Evolutionary conservation across 495 filamentous ascomycete species (phyloP), one percentile per base, ranked within the genome.

Genomic region (Bathelium albidoporum): DNA sequence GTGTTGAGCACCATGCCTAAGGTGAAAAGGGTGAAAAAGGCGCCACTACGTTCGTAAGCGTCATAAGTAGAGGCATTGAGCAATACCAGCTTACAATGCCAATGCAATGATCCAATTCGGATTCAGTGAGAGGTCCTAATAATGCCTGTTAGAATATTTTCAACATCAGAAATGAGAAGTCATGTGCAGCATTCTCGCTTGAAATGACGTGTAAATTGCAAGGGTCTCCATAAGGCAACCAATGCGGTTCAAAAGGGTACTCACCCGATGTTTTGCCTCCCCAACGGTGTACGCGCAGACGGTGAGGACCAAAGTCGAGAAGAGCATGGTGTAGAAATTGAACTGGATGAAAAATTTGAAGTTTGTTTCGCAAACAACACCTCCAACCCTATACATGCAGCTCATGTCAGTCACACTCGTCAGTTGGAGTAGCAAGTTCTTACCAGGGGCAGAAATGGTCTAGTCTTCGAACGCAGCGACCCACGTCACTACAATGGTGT

Each of bases 361-460:
- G 14, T 82, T 87, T 68, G 78, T 91, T 70, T 96, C 92, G 0
- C 85, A 88, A 11, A 97, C 85, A 60, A 95, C 85, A 20, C 92
- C 92, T 26, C 92, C 92, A 59, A 95, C 91, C 90, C 85, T 83
- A 58, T 11, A 73, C 45, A 24, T 58, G 16, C 11, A 53, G 52
- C 62, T 44, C 34, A 55, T 24, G 36, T 58, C 32, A 36, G 43
- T 59, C 16, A 29, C 9, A 14, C 28, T 16, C 0, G 14, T n/a
- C 39, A 60, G 28, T 16, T 41, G 28, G 28, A 28, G 5, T 22
- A 55, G 59, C 18, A 16, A n/a, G 16, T 28, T 73, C 76, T 66
- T 77, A 86, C 86, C 92, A 97, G 0, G 92, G 92, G 73, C 92
- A 97, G 68, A 89, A 96, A 72, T 97, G 92, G 67, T 97, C 92